A percentile compares a stretch with the other conserved stretches of the same genome.
Conservation (phyloP, 2,329 filamentous ascomycete species). For the Cercospora sp. region DNA sequence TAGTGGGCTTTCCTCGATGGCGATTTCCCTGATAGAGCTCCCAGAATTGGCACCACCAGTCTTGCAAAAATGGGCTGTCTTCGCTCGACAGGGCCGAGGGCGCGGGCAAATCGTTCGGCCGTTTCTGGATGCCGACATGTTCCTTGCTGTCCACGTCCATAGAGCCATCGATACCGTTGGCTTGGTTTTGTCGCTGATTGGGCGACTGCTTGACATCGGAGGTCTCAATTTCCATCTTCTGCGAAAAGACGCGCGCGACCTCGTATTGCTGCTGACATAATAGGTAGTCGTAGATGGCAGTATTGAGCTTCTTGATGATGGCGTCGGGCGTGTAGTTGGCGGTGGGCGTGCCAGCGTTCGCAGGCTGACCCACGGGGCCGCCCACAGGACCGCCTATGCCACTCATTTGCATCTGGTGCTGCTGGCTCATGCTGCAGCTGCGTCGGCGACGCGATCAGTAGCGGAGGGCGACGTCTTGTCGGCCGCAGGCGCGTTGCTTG, state of each 20-base stretch:
- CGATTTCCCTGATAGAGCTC: constrained; percentile 88
- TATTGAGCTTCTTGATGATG: constrained; percentile 67
- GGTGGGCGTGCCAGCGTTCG: constrained; percentile 35
- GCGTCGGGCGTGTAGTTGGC: constrained; percentile 40
- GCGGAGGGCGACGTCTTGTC: not conserved
- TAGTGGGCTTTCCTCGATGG: constrained; percentile 56
- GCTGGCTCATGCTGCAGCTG: constrained; percentile 55
- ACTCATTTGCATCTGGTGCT: constrained; percentile 64
- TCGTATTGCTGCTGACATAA: constrained; percentile 81
- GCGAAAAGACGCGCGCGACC: constrained; percentile 72
- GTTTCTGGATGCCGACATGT: constrained; percentile 64
- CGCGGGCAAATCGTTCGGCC: constrained; percentile 76
- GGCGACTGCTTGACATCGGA: constrained; percentile 61
- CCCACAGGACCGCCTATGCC: constrained; percentile 60
- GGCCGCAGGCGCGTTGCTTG: constrained; percentile 4
- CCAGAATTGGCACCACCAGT: constrained; percentile 98
- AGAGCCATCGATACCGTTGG: constrained; percentile 67
- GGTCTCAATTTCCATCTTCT: constrained; percentile 45
- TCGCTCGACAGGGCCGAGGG: constrained; percentile 66
- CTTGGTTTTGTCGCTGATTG: constrained; percentile 58
- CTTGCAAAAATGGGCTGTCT: constrained; percentile 83
- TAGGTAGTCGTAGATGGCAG: constrained; percentile 90
- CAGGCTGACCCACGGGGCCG: constrained; percentile 54
- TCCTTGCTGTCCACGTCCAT: constrained; percentile 83
- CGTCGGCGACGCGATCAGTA: constrained; percentile 13